Conservation (phyloP, 768 basidiomycete species). For the Kwoniella sp. region DNA sequence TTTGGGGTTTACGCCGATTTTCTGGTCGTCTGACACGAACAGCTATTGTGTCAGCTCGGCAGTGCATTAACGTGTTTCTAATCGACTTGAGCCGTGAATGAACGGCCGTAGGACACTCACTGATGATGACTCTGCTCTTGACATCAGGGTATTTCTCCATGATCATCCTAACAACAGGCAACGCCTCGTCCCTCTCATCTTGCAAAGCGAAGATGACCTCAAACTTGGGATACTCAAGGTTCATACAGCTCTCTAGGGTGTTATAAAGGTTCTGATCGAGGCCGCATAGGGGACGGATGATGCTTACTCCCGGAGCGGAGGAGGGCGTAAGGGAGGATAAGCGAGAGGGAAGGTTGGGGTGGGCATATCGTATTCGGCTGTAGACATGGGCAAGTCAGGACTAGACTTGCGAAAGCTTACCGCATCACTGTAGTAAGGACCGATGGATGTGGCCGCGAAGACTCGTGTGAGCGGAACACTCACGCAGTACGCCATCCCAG, state of each 20-base stretch:
- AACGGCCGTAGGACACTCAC: constrained; percentile 64
- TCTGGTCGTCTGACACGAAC: constrained; percentile 63
- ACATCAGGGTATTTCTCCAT: constrained; percentile 76
- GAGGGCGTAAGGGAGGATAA: constrained; percentile 60
- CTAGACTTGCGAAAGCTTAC: constrained; percentile 5
- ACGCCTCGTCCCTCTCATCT: constrained; percentile 82
- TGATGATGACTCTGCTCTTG: constrained; percentile 72
- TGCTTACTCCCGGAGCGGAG: constrained; percentile 80
- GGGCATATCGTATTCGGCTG: constrained; percentile 76
- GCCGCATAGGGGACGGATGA: constrained; percentile 91
- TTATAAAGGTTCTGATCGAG: constrained; percentile 94
- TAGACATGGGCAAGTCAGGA: not conserved
- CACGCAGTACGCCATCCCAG: constrained; percentile 73
- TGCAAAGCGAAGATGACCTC: constrained; percentile 91
- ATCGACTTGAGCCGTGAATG: not conserved
- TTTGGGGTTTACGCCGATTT: constrained; percentile 92
- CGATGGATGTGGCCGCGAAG: too few relatives aligned
- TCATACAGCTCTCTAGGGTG: constrained; percentile 90
- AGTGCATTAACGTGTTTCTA: too few relatives aligned
- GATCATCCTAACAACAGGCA: constrained; percentile 77
- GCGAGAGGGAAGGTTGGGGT: constrained; percentile 65
- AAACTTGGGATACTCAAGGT: constrained; percentile 85
- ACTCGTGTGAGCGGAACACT: constrained; percentile 54
- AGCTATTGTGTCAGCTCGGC: not conserved
- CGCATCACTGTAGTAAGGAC: not conserved